phyloP scores from a whole-genome alignment of 495 filamentous ascomycete genomes.

The Penicillium canescens region DNA sequence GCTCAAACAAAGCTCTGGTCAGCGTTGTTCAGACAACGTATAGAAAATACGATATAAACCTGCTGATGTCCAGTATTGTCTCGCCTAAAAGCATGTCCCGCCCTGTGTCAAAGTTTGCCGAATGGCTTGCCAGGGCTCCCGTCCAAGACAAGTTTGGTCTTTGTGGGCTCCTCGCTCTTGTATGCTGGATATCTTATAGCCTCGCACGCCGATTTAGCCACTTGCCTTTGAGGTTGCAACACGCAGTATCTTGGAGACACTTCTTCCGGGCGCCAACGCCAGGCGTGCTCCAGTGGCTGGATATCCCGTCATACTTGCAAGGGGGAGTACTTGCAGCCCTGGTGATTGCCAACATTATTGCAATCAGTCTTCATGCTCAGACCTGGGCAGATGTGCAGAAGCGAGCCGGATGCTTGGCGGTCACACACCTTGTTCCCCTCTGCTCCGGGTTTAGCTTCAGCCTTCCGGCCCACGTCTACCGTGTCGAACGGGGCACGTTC shows the following conservation, averaged over 20 bases:
- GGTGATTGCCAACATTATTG: slow-evolving; percentile 3
- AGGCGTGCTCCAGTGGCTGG: too few species aligned
- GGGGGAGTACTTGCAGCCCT: not conserved
- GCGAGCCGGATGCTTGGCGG: not conserved
- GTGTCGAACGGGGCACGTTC: slow-evolving; percentile 1
- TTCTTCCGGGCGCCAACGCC: not conserved
- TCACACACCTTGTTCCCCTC: slow-evolving; percentile 7
- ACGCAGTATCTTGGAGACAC: not conserved
- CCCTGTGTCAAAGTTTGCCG: not conserved
- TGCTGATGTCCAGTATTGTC: not conserved
- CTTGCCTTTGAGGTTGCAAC: not conserved
- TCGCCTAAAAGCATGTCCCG: not conserved
- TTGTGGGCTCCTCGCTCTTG: not conserved
- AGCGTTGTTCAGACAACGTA: not conserved
- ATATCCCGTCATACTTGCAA: slow-evolving; percentile 2
- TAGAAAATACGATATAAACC: not conserved
- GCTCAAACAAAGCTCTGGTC: not conserved
- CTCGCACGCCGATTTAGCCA: not conserved
- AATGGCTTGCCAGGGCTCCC: not conserved
- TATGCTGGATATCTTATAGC: not conserved
- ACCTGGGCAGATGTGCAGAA: slow-evolving; percentile 4
- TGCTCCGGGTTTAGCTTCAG: slow-evolving; percentile 3
- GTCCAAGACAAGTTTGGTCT: not conserved
- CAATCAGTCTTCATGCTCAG: not conserved
- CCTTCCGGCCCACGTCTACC: not conserved